Evolutionary conservation across 257 asterid genomes (phyloP), one percentile per base, ranked within the genome.

Genomic region (Solanum pinnatisectum): DNA sequence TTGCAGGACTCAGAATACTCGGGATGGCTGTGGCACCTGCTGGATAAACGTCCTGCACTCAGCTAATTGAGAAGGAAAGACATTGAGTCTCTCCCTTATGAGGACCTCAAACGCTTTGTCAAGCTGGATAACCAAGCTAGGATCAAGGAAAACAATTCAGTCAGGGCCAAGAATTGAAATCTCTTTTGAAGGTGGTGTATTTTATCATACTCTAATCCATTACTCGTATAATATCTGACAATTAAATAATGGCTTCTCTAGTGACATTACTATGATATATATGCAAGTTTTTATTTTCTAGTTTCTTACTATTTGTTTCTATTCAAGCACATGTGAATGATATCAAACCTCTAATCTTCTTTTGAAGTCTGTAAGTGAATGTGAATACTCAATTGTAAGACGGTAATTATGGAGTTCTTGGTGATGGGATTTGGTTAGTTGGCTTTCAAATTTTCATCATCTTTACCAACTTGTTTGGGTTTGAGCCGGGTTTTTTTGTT

Each of bases 121-220:
- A 97, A 97, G 92, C 95, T 97, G 89, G 99, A 97, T 90, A 96
- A 93, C 88, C 97, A 96, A 87, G 96, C 95, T 9, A 91, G 95
- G 93, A 96, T 96, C 92, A 97, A 95, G 93, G 98, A 93, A 92
- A 97, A 96, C 88, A 96, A 94, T 70, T 89, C 97, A 44, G 35
- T 91, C 5, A 96, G 85, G 94, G 98, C 99, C 89, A 97, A 81
- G 85, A 44, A 81, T 13, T 44, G 85, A 81, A 30, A 46, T 30
- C 23, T 46, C 39, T 30, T 30, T 68, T 68, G 76, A 68, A 68
- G 76, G 37, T 68, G 37, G 22, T 12, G 23, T 30, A 30, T 11
- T n/a, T 68, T 71, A 15, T 71, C 78, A 32, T 30, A 30, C 40
- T 71, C 40, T 36, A 1, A 15, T 32, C n/a, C 36, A 7, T 71